A percentile compares a stretch with the other conserved stretches of the same genome.
Conservation (phyloP, 169 alveolate species). For the Plasmodium knowlesi region DNA sequence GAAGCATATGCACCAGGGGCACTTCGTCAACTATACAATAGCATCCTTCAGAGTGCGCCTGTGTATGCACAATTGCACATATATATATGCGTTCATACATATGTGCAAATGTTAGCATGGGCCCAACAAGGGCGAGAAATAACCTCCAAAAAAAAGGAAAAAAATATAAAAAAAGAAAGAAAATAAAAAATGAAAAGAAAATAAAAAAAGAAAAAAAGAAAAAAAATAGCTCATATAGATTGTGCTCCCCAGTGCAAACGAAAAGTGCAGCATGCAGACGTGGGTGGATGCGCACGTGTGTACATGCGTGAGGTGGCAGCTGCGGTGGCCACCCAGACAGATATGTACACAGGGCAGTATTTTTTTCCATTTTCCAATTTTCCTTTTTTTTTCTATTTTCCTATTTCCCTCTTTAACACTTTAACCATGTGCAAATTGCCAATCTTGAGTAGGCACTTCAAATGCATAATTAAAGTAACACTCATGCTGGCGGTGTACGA, state of each 20-base stretch:
- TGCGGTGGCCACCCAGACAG: neutral
- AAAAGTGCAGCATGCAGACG: neutral
- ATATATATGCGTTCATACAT: neutral
- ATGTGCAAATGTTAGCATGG: neutral
- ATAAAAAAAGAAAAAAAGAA: neutral
- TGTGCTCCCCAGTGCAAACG: constrained; percentile 64
- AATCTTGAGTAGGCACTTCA: constrained; percentile 27
- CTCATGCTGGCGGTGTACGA: neutral
- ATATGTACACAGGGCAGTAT: neutral
- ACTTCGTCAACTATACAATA: neutral
- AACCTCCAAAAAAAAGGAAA: neutral
- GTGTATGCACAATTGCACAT: neutral
- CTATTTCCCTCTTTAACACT: neutral
- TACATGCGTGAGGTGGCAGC: neutral
- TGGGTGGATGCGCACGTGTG: neutral
- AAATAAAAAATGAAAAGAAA: neutral
- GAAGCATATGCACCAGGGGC: neutral
- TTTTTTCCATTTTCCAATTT: neutral
- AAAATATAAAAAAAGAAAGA: constrained; percentile 2
- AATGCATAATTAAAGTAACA: constrained; percentile 46
- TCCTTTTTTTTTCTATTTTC: neutral
- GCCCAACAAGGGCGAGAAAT: neutral
- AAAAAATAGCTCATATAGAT: constrained; percentile 17
- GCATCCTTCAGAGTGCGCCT: neutral
- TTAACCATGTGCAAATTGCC: neutral